Conservation (phyloP, 257 asterid species). For the Rubia yunnanensis region DNA sequence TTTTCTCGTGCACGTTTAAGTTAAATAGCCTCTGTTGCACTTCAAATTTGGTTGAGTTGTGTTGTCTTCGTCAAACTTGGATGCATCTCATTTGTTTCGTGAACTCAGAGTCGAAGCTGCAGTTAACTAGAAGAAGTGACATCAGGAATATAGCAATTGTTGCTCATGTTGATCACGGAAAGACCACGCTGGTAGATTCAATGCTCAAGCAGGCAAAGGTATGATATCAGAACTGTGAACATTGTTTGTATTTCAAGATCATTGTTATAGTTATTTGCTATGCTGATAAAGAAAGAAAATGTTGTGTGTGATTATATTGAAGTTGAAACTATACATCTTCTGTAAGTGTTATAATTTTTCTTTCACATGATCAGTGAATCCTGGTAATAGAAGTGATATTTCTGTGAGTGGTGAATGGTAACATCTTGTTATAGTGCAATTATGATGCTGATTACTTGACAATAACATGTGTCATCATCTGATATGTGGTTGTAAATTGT, state of each 20-base stretch:
- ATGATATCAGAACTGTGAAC: constrained; percentile 8
- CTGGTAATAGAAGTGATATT: background rate
- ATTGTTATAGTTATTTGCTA: background rate
- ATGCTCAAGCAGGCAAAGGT: constrained; percentile 96
- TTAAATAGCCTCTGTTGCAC: background rate
- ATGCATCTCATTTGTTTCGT: constrained; percentile 12
- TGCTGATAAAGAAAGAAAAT: background rate
- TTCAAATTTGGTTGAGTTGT: background rate
- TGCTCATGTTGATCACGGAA: constrained; percentile 99
- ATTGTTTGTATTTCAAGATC: background rate
- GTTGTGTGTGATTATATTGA: background rate
- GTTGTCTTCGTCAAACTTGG: background rate
- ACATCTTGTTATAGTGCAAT: background rate
- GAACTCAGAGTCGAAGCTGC: constrained; percentile 46
- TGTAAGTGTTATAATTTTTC: background rate
- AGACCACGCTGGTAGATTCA: constrained; percentile 94
- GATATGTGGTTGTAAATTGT: constrained; percentile 6
- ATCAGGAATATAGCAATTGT: constrained; percentile 91
- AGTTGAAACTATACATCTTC: background rate
- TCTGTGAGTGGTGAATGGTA: background rate
- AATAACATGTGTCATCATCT: background rate
- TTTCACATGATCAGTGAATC: background rate
- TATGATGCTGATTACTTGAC: background rate
- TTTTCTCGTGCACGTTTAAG: background rate
- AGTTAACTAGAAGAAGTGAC: constrained; percentile 66